Evolutionary conservation across 176 grass and related monocot species (phyloP), one percentile per base, ranked within the genome.

Genomic region (Dactylis glomerata): DNA sequence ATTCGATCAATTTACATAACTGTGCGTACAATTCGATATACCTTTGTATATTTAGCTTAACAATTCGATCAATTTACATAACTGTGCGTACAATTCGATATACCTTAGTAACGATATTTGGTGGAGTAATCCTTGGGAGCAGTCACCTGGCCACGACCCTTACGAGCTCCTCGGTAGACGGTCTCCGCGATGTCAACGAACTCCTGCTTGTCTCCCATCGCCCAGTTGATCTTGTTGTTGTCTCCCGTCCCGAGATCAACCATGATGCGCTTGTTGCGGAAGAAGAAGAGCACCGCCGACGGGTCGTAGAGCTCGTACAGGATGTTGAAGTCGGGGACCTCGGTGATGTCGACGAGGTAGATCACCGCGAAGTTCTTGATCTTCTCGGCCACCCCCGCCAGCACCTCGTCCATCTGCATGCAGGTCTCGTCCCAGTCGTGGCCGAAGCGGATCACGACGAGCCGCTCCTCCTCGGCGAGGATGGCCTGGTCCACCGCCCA

Each of bases 221-320:
- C 92, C 94, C 92, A 97, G 49, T 94, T 97, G 79, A 94, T 97
- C 83, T 97, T 97, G 58, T 97, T 97, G 54, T 97, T 97, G 56
- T 97, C 92, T 73, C 95, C 95, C 40, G 40, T 41, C 40, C 40
- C 40, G 40, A 41, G 40, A 9, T 41, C 40, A 8, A 41, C 7
- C 40, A 97, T 97, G 80, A 97, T 92, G 40, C 90, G 92, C 65
- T 97, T 97, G 87, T 92, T 94, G 20, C 95, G 78, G 83, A 97
- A 97, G 80, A 97, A 97, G 85, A 97, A 97, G 90, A 97, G 94
- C 42, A 94, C 86, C 0, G 94, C 94, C 2, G 94, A 97, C 0
- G 91, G 91, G 67, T 97, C 94, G 15, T 97, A 97, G 24, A 97
- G 80, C 75, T 97, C 94, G 15, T 97, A 94, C 94, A 94, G 90